Percentiles rank a stretch among this genome's conserved stretches.
Conservation (phyloP, 108 stramenopile genomes). For the Parmales sp. region DNA sequence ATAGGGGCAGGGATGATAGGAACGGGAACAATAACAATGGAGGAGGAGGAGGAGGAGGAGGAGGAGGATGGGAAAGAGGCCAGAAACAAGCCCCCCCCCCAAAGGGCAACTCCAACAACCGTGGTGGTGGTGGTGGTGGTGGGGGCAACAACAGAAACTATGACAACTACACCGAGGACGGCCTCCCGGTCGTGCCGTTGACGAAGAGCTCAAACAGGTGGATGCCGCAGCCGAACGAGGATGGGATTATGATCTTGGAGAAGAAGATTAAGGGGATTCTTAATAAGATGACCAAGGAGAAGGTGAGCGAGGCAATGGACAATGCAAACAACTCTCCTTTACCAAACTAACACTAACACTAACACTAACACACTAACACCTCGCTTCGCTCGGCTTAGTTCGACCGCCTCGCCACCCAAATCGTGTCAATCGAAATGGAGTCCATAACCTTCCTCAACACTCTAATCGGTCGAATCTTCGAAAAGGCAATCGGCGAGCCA, state of each 20-base stretch:
- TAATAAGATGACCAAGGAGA: slow-evolving; percentile 85
- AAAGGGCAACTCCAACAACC: slow-evolving; percentile 7
- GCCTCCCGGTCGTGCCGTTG: slow-evolving; percentile 49
- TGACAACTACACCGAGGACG: slow-evolving; percentile 15
- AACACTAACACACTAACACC: too few species aligned
- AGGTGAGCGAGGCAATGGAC: too few species aligned
- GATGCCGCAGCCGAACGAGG: slow-evolving; percentile 54
- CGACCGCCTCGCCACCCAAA: slow-evolving; percentile 55
- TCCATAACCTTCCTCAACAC: background rate
- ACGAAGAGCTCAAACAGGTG: slow-evolving; percentile 56
- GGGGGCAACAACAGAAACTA: slow-evolving; percentile 7
- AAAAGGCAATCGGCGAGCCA: slow-evolving; percentile 83
- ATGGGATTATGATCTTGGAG: slow-evolving; percentile 47
- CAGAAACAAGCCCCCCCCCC: slow-evolving; percentile 10
- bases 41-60: slow-evolving; percentile 17
- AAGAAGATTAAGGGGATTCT: slow-evolving; percentile 75
- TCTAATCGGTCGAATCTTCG: slow-evolving; percentile 51
- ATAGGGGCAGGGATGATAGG: slow-evolving; percentile 18
- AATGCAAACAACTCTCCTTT: too few species aligned
- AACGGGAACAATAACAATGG: slow-evolving; percentile 8
- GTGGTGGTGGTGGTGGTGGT: slow-evolving; percentile 19
- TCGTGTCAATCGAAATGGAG: slow-evolving; percentile 62
- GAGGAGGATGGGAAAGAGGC: slow-evolving; percentile 23
- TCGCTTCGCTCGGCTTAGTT: too few species aligned
- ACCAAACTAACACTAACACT: too few species aligned